phyloP scores from a whole-genome alignment of 176 grass and related monocot genomes.

The Bromus sterilis region DNA sequence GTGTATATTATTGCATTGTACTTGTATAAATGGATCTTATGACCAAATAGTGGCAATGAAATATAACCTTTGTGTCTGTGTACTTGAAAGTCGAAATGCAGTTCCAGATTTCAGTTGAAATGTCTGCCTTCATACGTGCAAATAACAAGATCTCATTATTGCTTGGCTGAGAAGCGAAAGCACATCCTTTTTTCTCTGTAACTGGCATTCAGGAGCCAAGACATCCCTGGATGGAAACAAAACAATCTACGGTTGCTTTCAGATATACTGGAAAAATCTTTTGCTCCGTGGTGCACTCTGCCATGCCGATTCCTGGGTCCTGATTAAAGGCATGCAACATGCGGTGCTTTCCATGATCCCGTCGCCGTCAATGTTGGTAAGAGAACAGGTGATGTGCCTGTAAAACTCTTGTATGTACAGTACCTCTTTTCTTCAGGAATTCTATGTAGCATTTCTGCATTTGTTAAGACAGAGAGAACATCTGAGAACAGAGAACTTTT shows the following conservation, averaged over 20 bases:
- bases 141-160: not conserved
- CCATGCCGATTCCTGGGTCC: not conserved
- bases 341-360: not conserved
- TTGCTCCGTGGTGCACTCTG: not conserved
- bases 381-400: not conserved
- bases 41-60: not conserved
- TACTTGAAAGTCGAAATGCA: not conserved
- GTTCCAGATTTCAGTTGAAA: not conserved
- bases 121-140: not conserved
- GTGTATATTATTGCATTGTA: constrained; percentile 20
- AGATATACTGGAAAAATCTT: not conserved
- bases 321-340: constrained; percentile 1
- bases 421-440: not conserved
- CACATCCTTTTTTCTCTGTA: not conserved
- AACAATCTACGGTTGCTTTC: not conserved
- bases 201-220: not conserved
- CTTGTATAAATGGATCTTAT: not conserved
- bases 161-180: not conserved
- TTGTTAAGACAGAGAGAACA: not conserved
- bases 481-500: not conserved
- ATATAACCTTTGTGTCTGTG: not conserved
- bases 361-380: not conserved
- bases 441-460: not conserved
- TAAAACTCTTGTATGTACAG: not conserved
- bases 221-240: not conserved